These are phyloP conservation scores for Solanum rostratum DNA, from an alignment of 257 asterid genomes.

Conservation along the genomic window DNA sequence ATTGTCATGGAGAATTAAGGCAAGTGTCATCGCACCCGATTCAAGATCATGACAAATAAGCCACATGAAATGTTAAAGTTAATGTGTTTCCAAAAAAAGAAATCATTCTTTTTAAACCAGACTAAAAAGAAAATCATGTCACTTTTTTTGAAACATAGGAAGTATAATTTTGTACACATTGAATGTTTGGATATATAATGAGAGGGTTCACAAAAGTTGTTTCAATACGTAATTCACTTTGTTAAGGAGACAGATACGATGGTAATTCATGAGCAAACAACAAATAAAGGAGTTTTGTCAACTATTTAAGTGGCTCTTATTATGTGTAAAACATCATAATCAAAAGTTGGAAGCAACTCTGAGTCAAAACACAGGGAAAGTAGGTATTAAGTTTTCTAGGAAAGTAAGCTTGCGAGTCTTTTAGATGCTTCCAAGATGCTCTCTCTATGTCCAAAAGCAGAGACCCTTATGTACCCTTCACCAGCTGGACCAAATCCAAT, in stretches of 20 bases:
- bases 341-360: background rate
- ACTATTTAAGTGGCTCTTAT: background rate
- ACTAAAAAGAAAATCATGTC: no score
- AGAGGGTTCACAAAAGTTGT: background rate
- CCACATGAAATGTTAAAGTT: no score
- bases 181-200: no score
- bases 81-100: no score
- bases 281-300: background rate
- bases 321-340: background rate
- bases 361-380: background rate
- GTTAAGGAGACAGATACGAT: background rate
- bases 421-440: slow-evolving; percentile 58
- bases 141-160: no score
- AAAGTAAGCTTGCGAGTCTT: slow-evolving; percentile 22
- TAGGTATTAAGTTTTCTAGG: background rate
- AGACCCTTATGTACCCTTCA: slow-evolving; percentile 63
- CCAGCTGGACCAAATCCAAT: slow-evolving; percentile 94
- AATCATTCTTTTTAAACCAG: no score
- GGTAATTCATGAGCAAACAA: background rate
- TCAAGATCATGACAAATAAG: no score
- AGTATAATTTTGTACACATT: no score
- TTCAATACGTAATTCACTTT: background rate
- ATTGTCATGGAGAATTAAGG: no score
- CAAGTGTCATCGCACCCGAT: no score
- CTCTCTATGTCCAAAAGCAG: slow-evolving; percentile 74